Evolutionary conservation across 768 basidiomycete genomes (phyloP).

Genomic region (Psilocybe subaeruginosa): DNA sequence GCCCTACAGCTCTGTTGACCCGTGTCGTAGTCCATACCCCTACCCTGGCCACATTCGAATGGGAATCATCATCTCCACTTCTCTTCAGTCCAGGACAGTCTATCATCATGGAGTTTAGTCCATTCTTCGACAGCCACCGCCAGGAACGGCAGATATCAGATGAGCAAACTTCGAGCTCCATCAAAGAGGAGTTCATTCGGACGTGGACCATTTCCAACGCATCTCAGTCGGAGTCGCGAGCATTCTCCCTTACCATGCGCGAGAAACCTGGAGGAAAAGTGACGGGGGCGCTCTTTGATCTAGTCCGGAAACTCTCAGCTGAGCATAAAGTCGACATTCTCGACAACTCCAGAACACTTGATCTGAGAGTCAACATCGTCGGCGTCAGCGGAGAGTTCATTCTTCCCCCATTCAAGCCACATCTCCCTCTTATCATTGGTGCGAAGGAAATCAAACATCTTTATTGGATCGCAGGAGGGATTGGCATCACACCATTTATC

Average conservation of each 20-base stretch:
- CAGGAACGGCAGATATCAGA: constrained; percentile 57
- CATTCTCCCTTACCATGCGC: constrained; percentile 53
- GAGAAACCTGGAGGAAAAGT: constrained; percentile 54
- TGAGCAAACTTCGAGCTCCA: constrained; percentile 29
- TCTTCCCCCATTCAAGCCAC: constrained; percentile 21
- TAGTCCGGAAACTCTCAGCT: constrained; percentile 42
- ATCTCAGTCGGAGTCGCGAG: constrained; percentile 8
- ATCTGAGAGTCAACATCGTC: constrained; percentile 45
- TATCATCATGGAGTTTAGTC: constrained; percentile 54
- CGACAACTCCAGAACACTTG: constrained; percentile 38
- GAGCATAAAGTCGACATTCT: constrained; percentile 43
- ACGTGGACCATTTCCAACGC: constrained; percentile 62
- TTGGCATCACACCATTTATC: constrained; percentile 68
- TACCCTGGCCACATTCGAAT: constrained; percentile 58
- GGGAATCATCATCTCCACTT: constrained; percentile 36
- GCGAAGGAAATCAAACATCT: constrained; percentile 25
- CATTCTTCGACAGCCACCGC: constrained; percentile 44
- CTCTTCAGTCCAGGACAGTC: constrained; percentile 51
- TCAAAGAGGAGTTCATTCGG: constrained; percentile 63
- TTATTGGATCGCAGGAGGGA: constrained; percentile 65
- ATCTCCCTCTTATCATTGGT: constrained; percentile 1
- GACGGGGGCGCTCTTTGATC: constrained; percentile 56
- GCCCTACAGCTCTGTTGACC: constrained; percentile 36
- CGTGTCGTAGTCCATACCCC: constrained; percentile 44
- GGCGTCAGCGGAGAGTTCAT: constrained; percentile 59